Evolutionary conservation across 192 early-diverging fungal species (phyloP), one percentile per base, ranked within the genome.

Genomic region (Coemansia asiatica): DNA sequence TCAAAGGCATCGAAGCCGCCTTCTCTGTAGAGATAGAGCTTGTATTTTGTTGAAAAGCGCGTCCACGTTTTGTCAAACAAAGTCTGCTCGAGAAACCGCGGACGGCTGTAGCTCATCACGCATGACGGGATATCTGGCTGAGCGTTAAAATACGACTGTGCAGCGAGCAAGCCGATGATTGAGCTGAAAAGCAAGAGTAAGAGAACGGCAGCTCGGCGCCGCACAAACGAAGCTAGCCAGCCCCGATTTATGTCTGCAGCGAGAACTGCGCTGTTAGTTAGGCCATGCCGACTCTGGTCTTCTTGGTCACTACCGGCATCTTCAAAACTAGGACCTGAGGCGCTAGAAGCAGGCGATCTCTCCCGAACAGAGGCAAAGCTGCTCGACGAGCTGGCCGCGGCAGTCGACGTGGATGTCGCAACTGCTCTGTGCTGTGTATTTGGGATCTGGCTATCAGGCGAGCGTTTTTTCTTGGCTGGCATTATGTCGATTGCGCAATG

Each of bases 21-120:
- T 69, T 95, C 89, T 66, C 91, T 71, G 66, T 94, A 95, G 56
- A 93, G 64, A 64, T 90, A 86, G 4, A 95, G 76, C 26, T 70
- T 78, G 82, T 95, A 95, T 66, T 93, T 93, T 29, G 81, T 81
- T 8, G 91, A 84, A 55, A 91, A 90, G 31, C 75, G 64, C 21
- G 78, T 74, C 77, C 73, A 75, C 26, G 61, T 69, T 4, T 61
- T 63, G 29, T 68, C 75, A 68, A 83, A 76, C 33, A 66, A 38
- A 15, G 67, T 74, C 58, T 72, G 74, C 63, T 81, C 70, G 12
- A 77, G 47, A 60, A 79, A 86, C 53, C 60, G 79, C 35, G 86
- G 86, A 33, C 79, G 69, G 70, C 87, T 87, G 44, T 84, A 87
- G 51, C 76, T 85, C 86, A 87, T 87, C 18, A 71, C 69, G 56